phyloP scores from a whole-genome alignment of 78 protist species.

The Dictyostelium firmibasis region DNA sequence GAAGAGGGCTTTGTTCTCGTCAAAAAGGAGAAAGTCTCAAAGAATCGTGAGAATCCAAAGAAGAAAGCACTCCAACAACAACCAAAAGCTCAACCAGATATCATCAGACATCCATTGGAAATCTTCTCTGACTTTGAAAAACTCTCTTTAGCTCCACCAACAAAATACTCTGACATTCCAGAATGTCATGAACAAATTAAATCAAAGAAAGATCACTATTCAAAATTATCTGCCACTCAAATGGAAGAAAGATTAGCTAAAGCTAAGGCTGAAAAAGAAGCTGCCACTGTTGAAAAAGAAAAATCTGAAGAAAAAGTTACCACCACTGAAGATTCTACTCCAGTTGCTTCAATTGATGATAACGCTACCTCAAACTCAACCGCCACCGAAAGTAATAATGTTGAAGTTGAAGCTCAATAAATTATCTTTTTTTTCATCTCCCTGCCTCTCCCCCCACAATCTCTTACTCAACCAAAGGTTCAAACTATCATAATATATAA shows the following conservation, averaged over 20 bases:
- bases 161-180: constrained; percentile 35
- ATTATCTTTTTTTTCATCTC: neutral
- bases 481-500: neutral
- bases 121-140: constrained; percentile 23
- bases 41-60: neutral
- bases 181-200: constrained; percentile 12
- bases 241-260: constrained; percentile 27
- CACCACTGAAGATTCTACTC: neutral
- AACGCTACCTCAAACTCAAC: neutral
- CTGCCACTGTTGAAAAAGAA: neutral
- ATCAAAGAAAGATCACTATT: constrained; percentile 45
- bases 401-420: constrained; percentile 54
- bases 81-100: constrained; percentile 4
- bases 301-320: neutral
- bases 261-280: neutral
- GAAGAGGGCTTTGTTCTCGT: constrained; percentile 25
- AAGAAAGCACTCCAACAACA: neutral
- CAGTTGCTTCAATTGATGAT: neutral
- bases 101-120: constrained; percentile 34
- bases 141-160: constrained; percentile 37
- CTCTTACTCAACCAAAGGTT: neutral
- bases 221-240: neutral
- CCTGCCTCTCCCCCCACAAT: neutral
- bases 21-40: neutral
- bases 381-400: neutral